These are phyloP conservation scores for Nicotiana undulata DNA, from an alignment of 257 asterid species.

Conservation along the genomic window DNA sequence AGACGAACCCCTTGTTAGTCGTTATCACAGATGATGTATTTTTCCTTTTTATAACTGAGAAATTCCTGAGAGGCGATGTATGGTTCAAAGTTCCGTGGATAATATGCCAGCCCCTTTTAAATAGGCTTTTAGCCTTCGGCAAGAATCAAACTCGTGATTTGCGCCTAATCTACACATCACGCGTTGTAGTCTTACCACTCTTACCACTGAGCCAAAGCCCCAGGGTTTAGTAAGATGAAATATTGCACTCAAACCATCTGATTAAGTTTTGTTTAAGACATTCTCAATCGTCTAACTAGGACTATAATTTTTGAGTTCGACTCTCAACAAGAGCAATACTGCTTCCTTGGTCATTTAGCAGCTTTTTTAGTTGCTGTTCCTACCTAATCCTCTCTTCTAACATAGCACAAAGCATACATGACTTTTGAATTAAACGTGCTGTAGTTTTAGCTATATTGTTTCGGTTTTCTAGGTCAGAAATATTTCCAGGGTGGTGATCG, in stretches of 20 bases:
- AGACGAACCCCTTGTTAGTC: neutral
- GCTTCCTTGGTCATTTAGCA: neutral
- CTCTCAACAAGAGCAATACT: neutral
- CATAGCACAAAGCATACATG: neutral
- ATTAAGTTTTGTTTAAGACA: neutral
- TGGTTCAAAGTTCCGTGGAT: no score
- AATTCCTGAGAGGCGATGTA: no score
- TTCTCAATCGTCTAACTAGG: neutral
- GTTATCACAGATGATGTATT: neutral
- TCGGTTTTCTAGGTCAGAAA: neutral
- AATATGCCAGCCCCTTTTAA: no score
- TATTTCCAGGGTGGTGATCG: slow-evolving; percentile 1
- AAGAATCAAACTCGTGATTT: no score
- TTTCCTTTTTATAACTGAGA: no score
- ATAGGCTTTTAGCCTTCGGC: no score
- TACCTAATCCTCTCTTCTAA: neutral
- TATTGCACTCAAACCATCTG: neutral
- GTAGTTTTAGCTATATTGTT: neutral
- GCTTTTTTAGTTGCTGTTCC: neutral
- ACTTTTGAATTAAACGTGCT: neutral
- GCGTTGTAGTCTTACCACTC: no score
- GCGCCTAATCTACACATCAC: no score
- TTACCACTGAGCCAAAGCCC: no score
- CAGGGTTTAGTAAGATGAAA: neutral
- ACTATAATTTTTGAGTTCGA: neutral